A percentile compares a stretch with the other conserved stretches of the same genome.
Conservation (phyloP, 2,329 filamentous ascomycete species). For the Sarocladium brachiariae region DNA sequence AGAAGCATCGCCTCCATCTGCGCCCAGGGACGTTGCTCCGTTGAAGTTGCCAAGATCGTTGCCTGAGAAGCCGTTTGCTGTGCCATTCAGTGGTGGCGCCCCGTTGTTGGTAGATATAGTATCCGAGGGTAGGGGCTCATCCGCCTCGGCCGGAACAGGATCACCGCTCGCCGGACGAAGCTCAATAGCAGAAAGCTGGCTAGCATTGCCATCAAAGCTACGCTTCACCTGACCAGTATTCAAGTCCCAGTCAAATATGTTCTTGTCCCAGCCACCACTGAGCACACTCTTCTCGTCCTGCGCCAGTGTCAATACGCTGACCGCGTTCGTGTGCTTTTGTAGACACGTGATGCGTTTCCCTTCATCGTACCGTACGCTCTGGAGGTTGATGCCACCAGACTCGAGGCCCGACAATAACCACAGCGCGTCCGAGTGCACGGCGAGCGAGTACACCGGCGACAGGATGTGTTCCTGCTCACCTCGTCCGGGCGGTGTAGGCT, state of each 20-base stretch:
- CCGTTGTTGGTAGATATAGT: slow-evolving; percentile 74
- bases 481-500: slow-evolving; percentile 44
- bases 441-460: slow-evolving; percentile 92
- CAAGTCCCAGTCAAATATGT: slow-evolving; percentile 88
- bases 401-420: slow-evolving; percentile 91
- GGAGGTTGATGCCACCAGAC: slow-evolving; percentile 85
- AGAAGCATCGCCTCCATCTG: slow-evolving; percentile 27
- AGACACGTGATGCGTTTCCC: slow-evolving; percentile 81
- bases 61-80: slow-evolving; percentile 19
- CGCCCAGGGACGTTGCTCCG: slow-evolving; percentile 23
- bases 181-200: slow-evolving; percentile 86
- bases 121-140: slow-evolving; percentile 50
- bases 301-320: slow-evolving; percentile 76
- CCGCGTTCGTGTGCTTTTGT: slow-evolving; percentile 80
- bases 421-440: slow-evolving; percentile 79
- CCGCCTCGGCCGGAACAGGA: slow-evolving; percentile 67
- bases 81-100: slow-evolving; percentile 50
- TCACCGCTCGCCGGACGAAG: slow-evolving; percentile 69
- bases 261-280: slow-evolving; percentile 96
- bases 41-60: slow-evolving; percentile 11
- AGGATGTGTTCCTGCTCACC: slow-evolving; percentile 54
- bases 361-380: slow-evolving; percentile 89
- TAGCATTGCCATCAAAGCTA: slow-evolving; percentile 67
- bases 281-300: slow-evolving; percentile 81
- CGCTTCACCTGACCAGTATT: slow-evolving; percentile 75